Conservation (phyloP, 345 rosid species). For the Clarkia xantiana region DNA sequence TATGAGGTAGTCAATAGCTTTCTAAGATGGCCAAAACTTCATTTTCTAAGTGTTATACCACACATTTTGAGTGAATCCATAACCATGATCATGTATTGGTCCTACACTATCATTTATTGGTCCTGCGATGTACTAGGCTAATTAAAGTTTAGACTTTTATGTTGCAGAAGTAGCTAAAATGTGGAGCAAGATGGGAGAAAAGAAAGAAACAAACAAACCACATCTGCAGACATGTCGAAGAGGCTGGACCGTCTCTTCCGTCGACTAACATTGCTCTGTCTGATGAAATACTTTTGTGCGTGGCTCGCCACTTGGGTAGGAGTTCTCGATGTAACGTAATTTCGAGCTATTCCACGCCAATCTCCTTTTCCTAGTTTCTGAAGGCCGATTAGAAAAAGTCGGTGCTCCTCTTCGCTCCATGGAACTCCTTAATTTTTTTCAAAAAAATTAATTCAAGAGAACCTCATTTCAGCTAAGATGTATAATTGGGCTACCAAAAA, state of each 20-base stretch:
- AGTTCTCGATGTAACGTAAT: constrained; percentile 68
- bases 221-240: constrained; percentile 78
- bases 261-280: constrained; percentile 52
- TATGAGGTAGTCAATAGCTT: too few relatives aligned
- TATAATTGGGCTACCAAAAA: not conserved
- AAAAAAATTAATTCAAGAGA: too few relatives aligned
- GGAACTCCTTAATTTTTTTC: too few relatives aligned
- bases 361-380: constrained; percentile 94
- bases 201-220: constrained; percentile 52
- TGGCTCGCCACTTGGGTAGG: constrained; percentile 99
- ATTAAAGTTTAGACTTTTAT: too few relatives aligned
- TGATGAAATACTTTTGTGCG: constrained; percentile 93
- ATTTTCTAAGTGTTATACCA: too few relatives aligned
- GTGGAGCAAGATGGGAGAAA: not conserved
- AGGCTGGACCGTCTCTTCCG: constrained; percentile 97
- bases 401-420: constrained; percentile 97
- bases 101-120: too few relatives aligned
- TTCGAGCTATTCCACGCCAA: constrained; percentile 94
- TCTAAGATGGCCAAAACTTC: too few relatives aligned
- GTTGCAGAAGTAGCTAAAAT: not conserved
- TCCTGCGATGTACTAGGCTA: too few relatives aligned
- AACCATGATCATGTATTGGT: too few relatives aligned
- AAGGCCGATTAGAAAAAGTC: constrained; percentile 72
- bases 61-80: too few relatives aligned
- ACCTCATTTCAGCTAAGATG: not conserved